A percentile compares a stretch with the other conserved stretches of the same genome.
These are phyloP conservation scores for Cyberlindnera suaveolens DNA, from an alignment of 805 yeast species.

Conservation along the genomic window DNA sequence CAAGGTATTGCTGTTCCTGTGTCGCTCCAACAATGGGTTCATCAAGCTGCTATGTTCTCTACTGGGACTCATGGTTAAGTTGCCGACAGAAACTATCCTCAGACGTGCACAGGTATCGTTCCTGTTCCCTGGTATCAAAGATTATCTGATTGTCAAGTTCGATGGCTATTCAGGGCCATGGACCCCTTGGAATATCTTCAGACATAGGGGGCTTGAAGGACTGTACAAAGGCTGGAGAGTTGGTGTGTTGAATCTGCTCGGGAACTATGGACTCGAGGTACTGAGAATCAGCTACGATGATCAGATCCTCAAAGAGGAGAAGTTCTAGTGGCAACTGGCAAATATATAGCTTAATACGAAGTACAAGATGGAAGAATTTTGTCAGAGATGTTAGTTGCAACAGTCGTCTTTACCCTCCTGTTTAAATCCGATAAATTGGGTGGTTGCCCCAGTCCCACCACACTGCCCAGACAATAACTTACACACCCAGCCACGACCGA, in stretches of 20 bases:
- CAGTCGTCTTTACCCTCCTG: too few relatives aligned
- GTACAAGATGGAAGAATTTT: too few relatives aligned
- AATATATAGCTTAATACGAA: background rate
- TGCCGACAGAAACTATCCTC: constrained; percentile 84
- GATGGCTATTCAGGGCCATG: constrained; percentile 47
- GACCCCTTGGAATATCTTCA: constrained; percentile 42
- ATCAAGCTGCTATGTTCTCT: constrained; percentile 56
- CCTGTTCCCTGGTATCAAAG: constrained; percentile 39
- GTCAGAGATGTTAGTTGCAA: too few relatives aligned
- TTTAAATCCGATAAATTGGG: too few relatives aligned
- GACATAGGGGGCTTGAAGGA: constrained; percentile 41
- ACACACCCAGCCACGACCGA: too few relatives aligned
- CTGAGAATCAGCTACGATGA: constrained; percentile 45
- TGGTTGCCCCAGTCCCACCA: too few relatives aligned
- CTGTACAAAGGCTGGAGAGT: constrained; percentile 90
- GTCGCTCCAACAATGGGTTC: constrained; percentile 31
- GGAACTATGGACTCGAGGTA: constrained; percentile 74
- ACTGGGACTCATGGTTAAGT: constrained; percentile 62
- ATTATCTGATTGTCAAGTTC: constrained; percentile 54
- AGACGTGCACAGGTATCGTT: constrained; percentile 77
- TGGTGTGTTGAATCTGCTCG: constrained; percentile 70
- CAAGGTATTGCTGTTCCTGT: constrained; percentile 25
- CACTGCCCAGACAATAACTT: too few relatives aligned
- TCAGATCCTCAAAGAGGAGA: constrained; percentile 35
- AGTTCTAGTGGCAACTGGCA: constrained; percentile 18